Percentiles rank a stretch among this genome's conserved stretches.
Conservation (phyloP, 192 early-diverging fungal genomes). For the Coemansia reversa region DNA sequence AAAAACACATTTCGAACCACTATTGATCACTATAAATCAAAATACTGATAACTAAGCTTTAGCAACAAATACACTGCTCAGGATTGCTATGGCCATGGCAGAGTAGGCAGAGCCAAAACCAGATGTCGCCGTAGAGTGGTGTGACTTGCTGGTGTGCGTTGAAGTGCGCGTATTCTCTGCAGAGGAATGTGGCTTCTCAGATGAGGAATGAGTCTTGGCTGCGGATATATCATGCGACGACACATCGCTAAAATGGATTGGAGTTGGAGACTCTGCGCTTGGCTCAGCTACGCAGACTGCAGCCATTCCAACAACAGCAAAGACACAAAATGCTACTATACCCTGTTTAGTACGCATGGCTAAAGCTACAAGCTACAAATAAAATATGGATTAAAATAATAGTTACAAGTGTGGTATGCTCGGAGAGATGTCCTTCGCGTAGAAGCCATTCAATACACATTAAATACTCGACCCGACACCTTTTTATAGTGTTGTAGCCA, state of each 20-base stretch:
- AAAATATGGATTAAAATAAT: too few relatives aligned
- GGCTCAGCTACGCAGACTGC: not conserved
- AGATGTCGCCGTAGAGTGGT: not conserved
- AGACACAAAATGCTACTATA: not conserved
- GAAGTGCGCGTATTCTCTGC: not conserved
- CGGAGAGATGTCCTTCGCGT: too few relatives aligned
- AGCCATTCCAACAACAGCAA: not conserved
- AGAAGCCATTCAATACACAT: too few relatives aligned
- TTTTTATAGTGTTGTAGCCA: not conserved
- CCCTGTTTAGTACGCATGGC: not conserved
- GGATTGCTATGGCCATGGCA: not conserved
- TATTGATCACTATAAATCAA: not conserved
- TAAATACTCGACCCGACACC: not conserved
- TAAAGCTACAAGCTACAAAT: not conserved
- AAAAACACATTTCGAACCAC: not conserved
- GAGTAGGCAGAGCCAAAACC: not conserved
- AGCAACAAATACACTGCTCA: constrained; percentile 1
- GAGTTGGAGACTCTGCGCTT: not conserved
- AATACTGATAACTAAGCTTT: not conserved
- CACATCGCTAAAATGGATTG: constrained; percentile 14
- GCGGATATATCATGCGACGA: not conserved
- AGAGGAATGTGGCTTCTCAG: not conserved
- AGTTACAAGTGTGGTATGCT: too few relatives aligned
- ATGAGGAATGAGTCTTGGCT: not conserved
- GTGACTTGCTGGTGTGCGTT: not conserved